These are phyloP conservation scores for Rhizopogon salebrosus DNA, from an alignment of 768 basidiomycete genomes.

Conservation along the genomic window DNA sequence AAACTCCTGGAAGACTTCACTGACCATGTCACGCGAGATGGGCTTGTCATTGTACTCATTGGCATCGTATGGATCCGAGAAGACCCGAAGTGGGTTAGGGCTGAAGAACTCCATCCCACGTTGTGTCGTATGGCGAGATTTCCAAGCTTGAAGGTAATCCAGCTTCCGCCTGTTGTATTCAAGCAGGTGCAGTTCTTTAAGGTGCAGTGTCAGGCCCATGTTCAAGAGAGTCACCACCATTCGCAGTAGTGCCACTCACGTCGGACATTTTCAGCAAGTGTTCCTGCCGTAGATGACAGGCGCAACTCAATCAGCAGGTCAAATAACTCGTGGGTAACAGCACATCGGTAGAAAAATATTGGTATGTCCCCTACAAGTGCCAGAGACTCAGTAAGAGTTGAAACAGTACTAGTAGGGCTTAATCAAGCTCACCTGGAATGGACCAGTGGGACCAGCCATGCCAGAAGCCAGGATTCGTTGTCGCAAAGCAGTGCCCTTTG, in stretches of 20 bases:
- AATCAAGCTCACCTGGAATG: conserved; percentile 11
- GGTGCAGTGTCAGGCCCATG: not conserved
- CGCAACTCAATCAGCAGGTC: conserved; percentile 20
- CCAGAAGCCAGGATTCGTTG: conserved; percentile 19
- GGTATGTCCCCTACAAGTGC: conserved; percentile 11
- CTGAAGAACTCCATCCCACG: not conserved
- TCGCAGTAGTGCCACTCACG: conserved; percentile 10
- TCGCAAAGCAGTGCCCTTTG: conserved; percentile 3
- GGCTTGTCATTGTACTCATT: conserved; percentile 3
- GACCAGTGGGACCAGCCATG: conserved; percentile 12
- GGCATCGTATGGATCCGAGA: not conserved
- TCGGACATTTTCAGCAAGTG: conserved; percentile 17
- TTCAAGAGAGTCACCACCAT: not conserved
- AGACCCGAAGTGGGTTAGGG: not conserved
- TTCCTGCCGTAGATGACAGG: conserved; percentile 11
- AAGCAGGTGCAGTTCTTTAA: conserved; percentile 19
- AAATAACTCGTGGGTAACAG: conserved; percentile 17
- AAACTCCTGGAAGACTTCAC: conserved; percentile 15
- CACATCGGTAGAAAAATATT: conserved; percentile 15
- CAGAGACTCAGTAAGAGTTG: not conserved
- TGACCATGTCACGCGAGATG: conserved; percentile 16
- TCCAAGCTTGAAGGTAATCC: conserved; percentile 12
- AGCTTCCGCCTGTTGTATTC: conserved; percentile 12
- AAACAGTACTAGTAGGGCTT: no score
- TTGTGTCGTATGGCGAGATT: not conserved